Percentiles rank a stretch among this genome's conserved stretches.
phyloP scores from a whole-genome alignment of 2,329 filamentous ascomycete species.

The Paecilomyces formosus region DNA sequence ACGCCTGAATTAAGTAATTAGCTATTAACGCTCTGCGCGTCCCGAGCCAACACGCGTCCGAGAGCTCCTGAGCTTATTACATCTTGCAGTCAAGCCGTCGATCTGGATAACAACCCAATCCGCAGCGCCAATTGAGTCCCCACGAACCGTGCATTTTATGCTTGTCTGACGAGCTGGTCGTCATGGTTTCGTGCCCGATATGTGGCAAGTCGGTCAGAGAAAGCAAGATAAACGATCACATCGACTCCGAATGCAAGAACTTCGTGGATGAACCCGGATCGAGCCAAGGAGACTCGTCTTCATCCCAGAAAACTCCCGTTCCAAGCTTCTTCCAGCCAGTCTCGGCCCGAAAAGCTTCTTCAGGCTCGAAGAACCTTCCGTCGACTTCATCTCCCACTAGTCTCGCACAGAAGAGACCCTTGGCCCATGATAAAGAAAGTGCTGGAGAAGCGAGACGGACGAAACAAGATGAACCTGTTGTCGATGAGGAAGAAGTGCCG shows the following conservation, averaged over 20 bases:
- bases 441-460: conserved; percentile 14
- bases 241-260: conserved; percentile 72
- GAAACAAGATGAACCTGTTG: conserved; percentile 12
- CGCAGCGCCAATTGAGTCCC: background rate
- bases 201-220: conserved; percentile 65
- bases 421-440: conserved; percentile 16
- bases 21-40: background rate
- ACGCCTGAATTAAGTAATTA: background rate
- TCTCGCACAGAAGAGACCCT: conserved; percentile 24
- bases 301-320: conserved; percentile 34
- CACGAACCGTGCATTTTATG: background rate
- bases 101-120: background rate
- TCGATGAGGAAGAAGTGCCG: conserved; percentile 33
- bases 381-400: conserved; percentile 21
- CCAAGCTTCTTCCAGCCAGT: conserved; percentile 51
- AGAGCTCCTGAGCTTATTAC: background rate
- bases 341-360: conserved; percentile 33
- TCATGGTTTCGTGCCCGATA: conserved; percentile 63
- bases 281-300: conserved; percentile 35
- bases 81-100: background rate
- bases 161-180: background rate
- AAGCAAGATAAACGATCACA: conserved; percentile 76
- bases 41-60: background rate
- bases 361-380: conserved; percentile 13
- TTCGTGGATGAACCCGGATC: conserved; percentile 49